phyloP scores from a whole-genome alignment of 2,329 filamentous ascomycete genomes.

The Colletotrichum phormii region DNA sequence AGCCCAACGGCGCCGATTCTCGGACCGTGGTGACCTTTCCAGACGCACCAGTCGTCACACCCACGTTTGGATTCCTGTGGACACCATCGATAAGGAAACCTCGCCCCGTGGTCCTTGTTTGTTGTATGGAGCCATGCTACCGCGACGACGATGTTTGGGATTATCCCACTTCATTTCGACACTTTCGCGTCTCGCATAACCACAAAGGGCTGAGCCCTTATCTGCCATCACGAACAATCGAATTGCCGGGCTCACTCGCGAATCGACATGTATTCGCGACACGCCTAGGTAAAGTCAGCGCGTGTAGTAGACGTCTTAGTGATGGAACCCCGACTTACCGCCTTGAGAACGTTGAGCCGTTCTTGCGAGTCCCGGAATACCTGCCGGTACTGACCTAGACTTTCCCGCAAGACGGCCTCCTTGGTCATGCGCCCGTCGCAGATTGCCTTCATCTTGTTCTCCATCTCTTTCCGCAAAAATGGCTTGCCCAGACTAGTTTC shows the following conservation, averaged over 20 bases:
- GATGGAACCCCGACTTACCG: conserved; percentile 57
- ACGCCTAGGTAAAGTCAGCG: conserved; percentile 52
- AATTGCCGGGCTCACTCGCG: conserved; percentile 42
- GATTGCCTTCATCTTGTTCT: conserved; percentile 95
- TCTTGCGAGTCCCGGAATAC: conserved; percentile 87
- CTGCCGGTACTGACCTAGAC: conserved; percentile 85
- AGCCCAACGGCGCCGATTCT: conserved; percentile 9
- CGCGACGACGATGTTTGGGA: conserved; percentile 27
- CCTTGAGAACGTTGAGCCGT: conserved; percentile 75
- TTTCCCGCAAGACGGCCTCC: conserved; percentile 82
- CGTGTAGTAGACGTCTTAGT: not conserved
- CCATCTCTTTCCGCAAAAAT: conserved; percentile 97
- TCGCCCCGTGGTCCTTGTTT: conserved; percentile 31
- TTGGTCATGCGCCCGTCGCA: conserved; percentile 86
- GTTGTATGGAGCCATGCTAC: conserved; percentile 13
- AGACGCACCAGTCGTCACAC: conserved; percentile 27
- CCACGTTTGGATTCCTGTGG: conserved; percentile 35
- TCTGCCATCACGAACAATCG: conserved; percentile 7
- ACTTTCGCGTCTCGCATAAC: conserved; percentile 17
- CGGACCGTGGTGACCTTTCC: conserved; percentile 19
- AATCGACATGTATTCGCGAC: conserved; percentile 63
- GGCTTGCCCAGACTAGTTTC: conserved; percentile 95
- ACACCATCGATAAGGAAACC: conserved; percentile 32
- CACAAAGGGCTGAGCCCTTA: conserved; percentile 34
- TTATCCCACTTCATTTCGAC: conserved; percentile 32